Conservation (phyloP, 73 alveolate species). For the Paramecium primaurelia region DNA sequence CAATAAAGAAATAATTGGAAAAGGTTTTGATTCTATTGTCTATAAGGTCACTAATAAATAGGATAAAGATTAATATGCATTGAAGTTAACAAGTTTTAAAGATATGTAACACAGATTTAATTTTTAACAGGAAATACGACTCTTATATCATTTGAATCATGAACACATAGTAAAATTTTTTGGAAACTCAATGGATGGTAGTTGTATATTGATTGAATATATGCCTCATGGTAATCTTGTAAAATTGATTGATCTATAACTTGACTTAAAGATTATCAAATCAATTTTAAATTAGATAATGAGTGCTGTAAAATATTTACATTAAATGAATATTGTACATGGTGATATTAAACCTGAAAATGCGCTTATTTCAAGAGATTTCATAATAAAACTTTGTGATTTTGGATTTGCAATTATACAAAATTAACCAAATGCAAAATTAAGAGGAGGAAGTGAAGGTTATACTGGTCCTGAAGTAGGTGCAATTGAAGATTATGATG, state of each 20-base stretch:
- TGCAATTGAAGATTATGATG: neutral
- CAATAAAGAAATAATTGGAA: neutral
- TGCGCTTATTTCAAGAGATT: neutral
- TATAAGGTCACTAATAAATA: neutral
- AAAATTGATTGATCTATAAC: neutral
- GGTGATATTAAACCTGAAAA: constrained; percentile 56
- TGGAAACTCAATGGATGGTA: neutral
- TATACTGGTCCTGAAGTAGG: constrained; percentile 3
- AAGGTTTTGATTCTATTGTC: neutral
- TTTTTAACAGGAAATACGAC: neutral
- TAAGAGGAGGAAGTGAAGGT: constrained; percentile 30
- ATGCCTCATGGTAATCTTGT: neutral
- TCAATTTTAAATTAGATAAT: neutral
- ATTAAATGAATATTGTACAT: constrained; percentile 1
- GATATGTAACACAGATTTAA: neutral
- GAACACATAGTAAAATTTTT: neutral
- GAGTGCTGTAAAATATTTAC: neutral
- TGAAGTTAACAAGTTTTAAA: neutral
- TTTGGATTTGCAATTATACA: constrained; percentile 34
- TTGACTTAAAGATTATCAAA: neutral
- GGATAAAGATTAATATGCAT: neutral
- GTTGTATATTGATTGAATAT: neutral
- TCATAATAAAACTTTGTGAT: constrained; percentile 36
- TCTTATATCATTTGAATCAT: neutral
- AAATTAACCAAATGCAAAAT: neutral